A percentile compares a stretch with the other conserved stretches of the same genome.
Conservation (phyloP, 352 stramenopile species). For the Aphanomyces euteiches region DNA sequence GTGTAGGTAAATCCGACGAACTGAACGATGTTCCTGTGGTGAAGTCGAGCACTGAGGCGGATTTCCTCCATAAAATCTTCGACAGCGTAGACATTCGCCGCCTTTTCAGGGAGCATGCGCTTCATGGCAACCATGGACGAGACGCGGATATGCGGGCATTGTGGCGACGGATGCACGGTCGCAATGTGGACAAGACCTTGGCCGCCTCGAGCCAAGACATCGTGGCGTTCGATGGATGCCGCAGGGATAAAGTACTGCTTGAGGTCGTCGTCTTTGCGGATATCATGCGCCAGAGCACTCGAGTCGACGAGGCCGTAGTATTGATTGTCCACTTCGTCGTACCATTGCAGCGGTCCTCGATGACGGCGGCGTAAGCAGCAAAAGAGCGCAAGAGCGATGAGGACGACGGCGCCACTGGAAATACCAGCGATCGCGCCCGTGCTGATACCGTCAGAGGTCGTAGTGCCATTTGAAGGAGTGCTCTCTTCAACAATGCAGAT, state of each 20-base stretch:
- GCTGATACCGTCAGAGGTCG: background rate
- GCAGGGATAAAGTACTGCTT: background rate
- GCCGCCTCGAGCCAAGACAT: conserved; percentile 2
- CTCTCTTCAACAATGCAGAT: conserved; percentile 6
- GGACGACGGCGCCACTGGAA: background rate
- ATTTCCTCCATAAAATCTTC: conserved; percentile 30
- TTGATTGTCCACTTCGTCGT: conserved; percentile 10
- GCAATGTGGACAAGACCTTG: conserved; percentile 14
- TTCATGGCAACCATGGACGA: conserved; percentile 24
- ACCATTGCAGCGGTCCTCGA: background rate
- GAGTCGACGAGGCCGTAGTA: conserved; percentile 3
- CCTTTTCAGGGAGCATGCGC: conserved; percentile 9
- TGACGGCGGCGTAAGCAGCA: background rate
- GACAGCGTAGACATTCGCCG: background rate
- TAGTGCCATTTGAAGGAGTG: background rate
- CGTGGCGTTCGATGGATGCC: background rate
- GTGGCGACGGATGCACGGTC: background rate
- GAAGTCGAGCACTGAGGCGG: conserved; percentile 11
- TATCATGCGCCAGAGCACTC: background rate
- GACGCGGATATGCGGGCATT: background rate
- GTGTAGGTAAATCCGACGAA: conserved; percentile 16
- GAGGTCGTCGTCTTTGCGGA: background rate
- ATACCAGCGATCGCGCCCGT: background rate
- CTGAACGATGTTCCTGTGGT: conserved; percentile 13
- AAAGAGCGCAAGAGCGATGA: background rate